Evolutionary conservation across 1,284 basidiomycete genomes (phyloP).

Genomic region (Sphagnurus paluster): DNA sequence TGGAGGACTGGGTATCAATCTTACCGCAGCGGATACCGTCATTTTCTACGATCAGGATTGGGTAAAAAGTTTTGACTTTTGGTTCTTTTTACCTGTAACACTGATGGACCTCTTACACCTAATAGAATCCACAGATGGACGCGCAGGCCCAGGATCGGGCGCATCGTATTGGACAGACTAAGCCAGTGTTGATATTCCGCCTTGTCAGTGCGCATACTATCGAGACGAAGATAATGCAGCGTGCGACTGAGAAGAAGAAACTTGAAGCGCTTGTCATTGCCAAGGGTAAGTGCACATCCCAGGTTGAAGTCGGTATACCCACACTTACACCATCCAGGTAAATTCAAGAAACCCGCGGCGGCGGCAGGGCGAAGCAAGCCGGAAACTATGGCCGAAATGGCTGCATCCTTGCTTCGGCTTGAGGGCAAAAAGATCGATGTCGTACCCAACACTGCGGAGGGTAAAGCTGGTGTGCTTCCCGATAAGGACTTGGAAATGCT

Average conservation of each 20-base stretch:
- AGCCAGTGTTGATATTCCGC: slow-evolving; percentile 86
- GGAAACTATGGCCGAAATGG: slow-evolving; percentile 79
- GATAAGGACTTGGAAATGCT: slow-evolving; percentile 80
- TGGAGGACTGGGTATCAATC: slow-evolving; percentile 90
- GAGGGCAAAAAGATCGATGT: slow-evolving; percentile 90
- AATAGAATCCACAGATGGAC: slow-evolving; percentile 94
- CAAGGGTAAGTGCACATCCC: slow-evolving; percentile 57
- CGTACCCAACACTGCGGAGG: slow-evolving; percentile 71
- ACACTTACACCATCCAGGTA: slow-evolving; percentile 44
- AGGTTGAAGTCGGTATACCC: not conserved
- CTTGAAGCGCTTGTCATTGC: slow-evolving; percentile 94
- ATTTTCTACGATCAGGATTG: slow-evolving; percentile 97
- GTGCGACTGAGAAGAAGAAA: slow-evolving; percentile 86
- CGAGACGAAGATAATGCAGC: slow-evolving; percentile 89
- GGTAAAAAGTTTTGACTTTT: slow-evolving; percentile 61
- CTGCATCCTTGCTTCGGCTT: slow-evolving; percentile 75
- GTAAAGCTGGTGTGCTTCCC: slow-evolving; percentile 72
- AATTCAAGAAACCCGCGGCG: slow-evolving; percentile 74
- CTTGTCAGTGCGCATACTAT: slow-evolving; percentile 87
- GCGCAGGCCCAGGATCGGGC: slow-evolving; percentile 95
- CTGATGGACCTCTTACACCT: not conserved
- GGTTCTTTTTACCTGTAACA: not conserved
- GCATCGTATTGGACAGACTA: slow-evolving; percentile 93
- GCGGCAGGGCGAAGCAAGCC: slow-evolving; percentile 44
- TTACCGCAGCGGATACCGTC: slow-evolving; percentile 92